Evolutionary conservation across 148 eudicot species (phyloP).

Genomic region (Chenopodium album): DNA sequence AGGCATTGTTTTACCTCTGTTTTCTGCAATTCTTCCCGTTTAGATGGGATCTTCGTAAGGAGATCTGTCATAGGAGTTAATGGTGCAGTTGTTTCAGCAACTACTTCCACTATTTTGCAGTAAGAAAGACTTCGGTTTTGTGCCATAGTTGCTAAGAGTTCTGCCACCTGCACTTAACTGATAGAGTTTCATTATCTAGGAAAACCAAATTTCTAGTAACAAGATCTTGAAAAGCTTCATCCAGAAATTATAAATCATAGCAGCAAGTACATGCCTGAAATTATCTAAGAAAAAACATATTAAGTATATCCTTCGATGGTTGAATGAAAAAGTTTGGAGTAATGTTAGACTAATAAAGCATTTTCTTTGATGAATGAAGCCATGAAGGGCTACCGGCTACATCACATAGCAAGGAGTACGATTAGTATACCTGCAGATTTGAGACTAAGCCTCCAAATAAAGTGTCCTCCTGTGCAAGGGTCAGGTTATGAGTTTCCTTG

Average conservation of each 20-base stretch:
- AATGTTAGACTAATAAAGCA: neutral
- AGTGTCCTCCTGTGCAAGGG: constrained; percentile 69
- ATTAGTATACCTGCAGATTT: constrained; percentile 70
- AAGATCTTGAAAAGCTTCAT: neutral
- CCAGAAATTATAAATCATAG: neutral
- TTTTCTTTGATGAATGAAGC: neutral
- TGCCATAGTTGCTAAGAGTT: constrained; percentile 83
- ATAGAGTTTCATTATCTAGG: constrained; percentile 16
- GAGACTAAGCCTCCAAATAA: constrained; percentile 92
- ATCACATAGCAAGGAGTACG: neutral
- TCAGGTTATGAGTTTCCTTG: constrained; percentile 85
- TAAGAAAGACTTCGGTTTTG: constrained; percentile 60
- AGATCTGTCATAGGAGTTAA: constrained; percentile 72
- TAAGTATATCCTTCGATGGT: no score
- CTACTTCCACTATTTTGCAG: constrained; percentile 80
- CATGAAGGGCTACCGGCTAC: constrained; percentile 5
- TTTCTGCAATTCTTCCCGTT: constrained; percentile 38
- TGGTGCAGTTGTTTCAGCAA: constrained; percentile 90
- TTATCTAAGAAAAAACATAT: neutral
- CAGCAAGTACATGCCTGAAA: neutral
- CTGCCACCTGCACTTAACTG: constrained; percentile 68
- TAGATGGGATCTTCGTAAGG: constrained; percentile 67
- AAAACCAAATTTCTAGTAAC: neutral
- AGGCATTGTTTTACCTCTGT: constrained; percentile 39
- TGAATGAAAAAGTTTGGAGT: neutral